A percentile compares a stretch with the other conserved stretches of the same genome.
phyloP scores from a whole-genome alignment of 306 rosid genomes.

The Inga oerstediana region DNA sequence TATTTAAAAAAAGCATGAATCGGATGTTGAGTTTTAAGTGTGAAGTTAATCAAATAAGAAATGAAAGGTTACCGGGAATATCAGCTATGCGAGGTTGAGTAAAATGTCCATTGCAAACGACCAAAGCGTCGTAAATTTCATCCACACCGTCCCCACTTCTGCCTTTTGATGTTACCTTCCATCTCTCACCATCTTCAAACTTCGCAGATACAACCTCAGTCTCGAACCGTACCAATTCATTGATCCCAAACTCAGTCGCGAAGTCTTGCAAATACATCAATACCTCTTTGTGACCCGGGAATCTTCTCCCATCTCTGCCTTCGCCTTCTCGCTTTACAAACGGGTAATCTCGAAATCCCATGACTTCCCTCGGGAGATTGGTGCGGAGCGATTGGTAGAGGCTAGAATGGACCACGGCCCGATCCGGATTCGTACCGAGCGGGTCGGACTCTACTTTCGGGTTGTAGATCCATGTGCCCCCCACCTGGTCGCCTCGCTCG shows the following conservation, averaged over 20 bases:
- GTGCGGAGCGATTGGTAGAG: slow-evolving; percentile 76
- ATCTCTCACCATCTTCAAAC: slow-evolving; percentile 43
- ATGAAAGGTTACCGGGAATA: slow-evolving; percentile 42
- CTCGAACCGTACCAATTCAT: slow-evolving; percentile 45
- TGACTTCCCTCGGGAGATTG: slow-evolving; percentile 72
- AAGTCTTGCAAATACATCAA: slow-evolving; percentile 56
- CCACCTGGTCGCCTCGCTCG: slow-evolving; percentile 57
- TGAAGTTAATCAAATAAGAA: not conserved
- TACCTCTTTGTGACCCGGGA: slow-evolving; percentile 65
- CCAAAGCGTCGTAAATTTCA: slow-evolving; percentile 65
- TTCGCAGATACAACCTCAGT: slow-evolving; percentile 54
- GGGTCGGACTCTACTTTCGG: slow-evolving; percentile 61
- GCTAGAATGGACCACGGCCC: slow-evolving; percentile 58
- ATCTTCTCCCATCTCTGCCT: slow-evolving; percentile 60
- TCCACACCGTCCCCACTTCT: slow-evolving; percentile 33
- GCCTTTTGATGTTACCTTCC: slow-evolving; percentile 50
- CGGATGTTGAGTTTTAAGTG: not conserved
- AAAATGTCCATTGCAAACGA: slow-evolving; percentile 60
- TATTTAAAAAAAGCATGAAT: not conserved
- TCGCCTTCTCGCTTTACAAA: slow-evolving; percentile 45
- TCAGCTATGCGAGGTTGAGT: slow-evolving; percentile 57
- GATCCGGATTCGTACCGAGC: slow-evolving; percentile 49
- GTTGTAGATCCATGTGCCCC: slow-evolving; percentile 77
- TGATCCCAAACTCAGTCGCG: slow-evolving; percentile 41
- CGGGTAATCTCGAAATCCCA: slow-evolving; percentile 74